Evolutionary conservation across 1,284 basidiomycete genomes (phyloP), one percentile per base, ranked within the genome.

Genomic region (Boletus semigastroideus): DNA sequence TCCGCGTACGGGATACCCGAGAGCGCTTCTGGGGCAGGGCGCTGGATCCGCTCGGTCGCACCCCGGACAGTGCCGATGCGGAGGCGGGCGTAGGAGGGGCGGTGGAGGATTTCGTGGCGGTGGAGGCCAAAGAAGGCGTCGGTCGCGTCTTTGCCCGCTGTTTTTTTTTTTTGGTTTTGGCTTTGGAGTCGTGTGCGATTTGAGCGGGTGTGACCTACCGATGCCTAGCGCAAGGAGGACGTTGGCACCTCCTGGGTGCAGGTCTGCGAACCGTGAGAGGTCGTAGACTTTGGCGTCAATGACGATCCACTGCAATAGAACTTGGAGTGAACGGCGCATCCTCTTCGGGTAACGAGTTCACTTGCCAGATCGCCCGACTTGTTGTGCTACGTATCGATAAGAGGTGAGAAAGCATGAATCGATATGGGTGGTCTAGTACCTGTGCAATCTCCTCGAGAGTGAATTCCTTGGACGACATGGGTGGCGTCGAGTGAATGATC

Each of bases 101-200:
- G 86, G 31, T 83, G 74, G 13, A 98, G 80, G 20, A 97, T 86
- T 64, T 97, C 93, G 43, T 89, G 84, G 22, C 93, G 80, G 68
- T 98, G 94, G 47, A 98, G 79, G n/a, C 90, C 87, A 59, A 90
- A 98, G 80, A 98, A 98, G 1, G 80, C 80, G 31, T 92, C 77
- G 2, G 94, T 96, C 0, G 92, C 91, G 61, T 98, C 94, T 66
- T 91, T 79, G 7, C 86, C 86, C 31, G 84, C 84, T 51, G 9
- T n/a, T n/a, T n/a, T n/a, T n/a, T n/a, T 22, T 22, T 22, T 22
- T 6, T 9, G 37, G n/a, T n/a, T n/a, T n/a, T n/a, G n/a, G n/a
- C n/a, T n/a, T n/a, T n/a, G n/a, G n/a, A n/a, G n/a, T n/a, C n/a
- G n/a, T 19, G 37, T 19, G 37, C 17, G 37, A 8, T 2, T n/a